phyloP scores from a whole-genome alignment of 2,329 filamentous ascomycete genomes.

The Phialocephala sp. region DNA sequence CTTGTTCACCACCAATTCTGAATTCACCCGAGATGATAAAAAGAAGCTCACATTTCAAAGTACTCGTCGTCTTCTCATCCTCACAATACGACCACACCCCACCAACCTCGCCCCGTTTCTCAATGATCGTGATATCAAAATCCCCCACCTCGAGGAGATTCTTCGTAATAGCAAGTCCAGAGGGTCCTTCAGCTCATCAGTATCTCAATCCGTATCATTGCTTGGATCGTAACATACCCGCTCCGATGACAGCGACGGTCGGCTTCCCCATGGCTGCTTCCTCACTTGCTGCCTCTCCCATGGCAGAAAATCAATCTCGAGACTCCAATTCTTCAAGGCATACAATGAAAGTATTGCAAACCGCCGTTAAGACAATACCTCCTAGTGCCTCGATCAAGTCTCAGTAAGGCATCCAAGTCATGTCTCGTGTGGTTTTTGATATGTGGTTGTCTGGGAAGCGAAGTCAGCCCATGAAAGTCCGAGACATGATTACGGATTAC shows the following conservation, averaged over 20 bases:
- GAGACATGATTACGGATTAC: no score
- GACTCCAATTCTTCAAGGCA: no score
- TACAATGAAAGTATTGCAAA: no score
- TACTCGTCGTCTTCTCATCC: slow-evolving; percentile 42
- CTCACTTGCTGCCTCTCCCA: no score
- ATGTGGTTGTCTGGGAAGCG: no score
- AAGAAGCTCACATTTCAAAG: neutral
- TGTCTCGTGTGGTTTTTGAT: no score
- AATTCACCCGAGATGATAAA: neutral
- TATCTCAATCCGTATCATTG: neutral
- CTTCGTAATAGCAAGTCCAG: slow-evolving; percentile 39
- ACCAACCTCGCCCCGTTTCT: slow-evolving; percentile 48
- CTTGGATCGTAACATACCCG: slow-evolving; percentile 24
- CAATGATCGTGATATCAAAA: slow-evolving; percentile 49
- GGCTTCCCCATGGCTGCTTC: neutral
- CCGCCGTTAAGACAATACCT: no score
- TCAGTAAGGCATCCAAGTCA: no score
- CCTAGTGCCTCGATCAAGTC: no score
- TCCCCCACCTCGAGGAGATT: slow-evolving; percentile 50
- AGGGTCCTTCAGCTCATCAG: slow-evolving; percentile 13
- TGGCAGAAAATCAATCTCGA: no score
- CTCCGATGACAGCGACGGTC: slow-evolving; percentile 38
- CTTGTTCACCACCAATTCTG: neutral
- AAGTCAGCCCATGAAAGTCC: no score
- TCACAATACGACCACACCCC: slow-evolving; percentile 51